Conservation (phyloP, 176 grass and related monocot genomes). For the Melocanna baccifera region DNA sequence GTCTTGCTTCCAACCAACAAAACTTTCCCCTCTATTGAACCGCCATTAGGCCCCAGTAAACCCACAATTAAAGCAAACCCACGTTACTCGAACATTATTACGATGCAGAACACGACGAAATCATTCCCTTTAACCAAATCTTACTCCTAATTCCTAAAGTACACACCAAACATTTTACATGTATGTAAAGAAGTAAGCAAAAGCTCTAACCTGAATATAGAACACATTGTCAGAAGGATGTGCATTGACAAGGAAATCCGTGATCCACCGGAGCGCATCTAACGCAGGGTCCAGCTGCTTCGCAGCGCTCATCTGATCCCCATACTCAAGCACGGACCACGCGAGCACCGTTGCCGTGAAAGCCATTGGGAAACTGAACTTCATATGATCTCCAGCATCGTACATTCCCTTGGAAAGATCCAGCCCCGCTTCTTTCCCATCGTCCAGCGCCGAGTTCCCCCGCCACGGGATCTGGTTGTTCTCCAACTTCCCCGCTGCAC, state of each 20-base stretch:
- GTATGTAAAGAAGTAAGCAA: not conserved
- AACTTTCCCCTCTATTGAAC: constrained; percentile 8
- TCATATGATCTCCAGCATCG: constrained; percentile 87
- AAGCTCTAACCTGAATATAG: constrained; percentile 74
- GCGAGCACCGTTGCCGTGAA: constrained; percentile 77
- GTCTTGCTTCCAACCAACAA: constrained; percentile 37
- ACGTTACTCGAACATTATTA: not conserved
- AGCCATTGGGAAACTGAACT: constrained; percentile 90
- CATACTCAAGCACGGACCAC: constrained; percentile 89
- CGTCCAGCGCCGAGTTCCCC: constrained; percentile 68
- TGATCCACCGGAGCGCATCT: constrained; percentile 76
- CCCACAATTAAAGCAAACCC: not conserved
- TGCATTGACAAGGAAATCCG: constrained; percentile 76
- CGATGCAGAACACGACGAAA: not conserved
- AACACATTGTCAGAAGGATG: constrained; percentile 88
- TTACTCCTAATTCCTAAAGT: not conserved
- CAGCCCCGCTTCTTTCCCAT: constrained; percentile 67
- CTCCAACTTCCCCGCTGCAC: constrained; percentile 77
- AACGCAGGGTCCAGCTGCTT: constrained; percentile 74
- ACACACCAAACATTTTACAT: not conserved
- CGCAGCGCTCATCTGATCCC: constrained; percentile 76
- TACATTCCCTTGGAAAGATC: constrained; percentile 97
- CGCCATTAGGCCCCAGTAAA: not conserved
- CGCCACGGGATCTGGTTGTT: constrained; percentile 87
- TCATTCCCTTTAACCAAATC: constrained; percentile 7